Percentiles rank a stretch among this genome's conserved stretches.
phyloP scores from a whole-genome alignment of 352 stramenopile genomes.

The Bremia lactucae region DNA sequence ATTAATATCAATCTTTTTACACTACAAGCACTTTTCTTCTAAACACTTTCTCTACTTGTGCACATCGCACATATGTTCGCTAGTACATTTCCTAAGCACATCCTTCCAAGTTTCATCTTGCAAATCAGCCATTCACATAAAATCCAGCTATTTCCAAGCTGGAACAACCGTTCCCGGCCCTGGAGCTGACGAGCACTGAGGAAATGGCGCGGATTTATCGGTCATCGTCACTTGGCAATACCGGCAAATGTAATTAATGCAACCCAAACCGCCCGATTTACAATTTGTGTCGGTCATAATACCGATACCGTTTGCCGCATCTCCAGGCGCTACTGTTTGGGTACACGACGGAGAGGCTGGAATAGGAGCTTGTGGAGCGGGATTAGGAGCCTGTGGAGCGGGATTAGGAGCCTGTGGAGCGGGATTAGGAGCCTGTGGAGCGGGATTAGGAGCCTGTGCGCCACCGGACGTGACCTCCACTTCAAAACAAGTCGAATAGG shows the following conservation, averaged over 20 bases:
- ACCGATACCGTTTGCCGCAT: conserved; percentile 3
- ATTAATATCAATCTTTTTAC: too few relatives aligned
- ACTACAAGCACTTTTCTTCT: too few relatives aligned
- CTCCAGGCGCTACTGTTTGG: conserved; percentile 1
- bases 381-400: neutral
- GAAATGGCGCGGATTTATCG: conserved; percentile 1
- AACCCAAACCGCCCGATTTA: conserved; percentile 1
- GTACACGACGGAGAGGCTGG: conserved; percentile 1
- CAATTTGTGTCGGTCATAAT: conserved; percentile 4
- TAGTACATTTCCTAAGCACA: too few relatives aligned
- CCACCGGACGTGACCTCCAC: conserved; percentile 30
- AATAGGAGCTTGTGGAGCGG: neutral
- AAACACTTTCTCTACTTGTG: too few relatives aligned
- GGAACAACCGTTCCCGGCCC: conserved; percentile 2
- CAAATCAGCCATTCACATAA: too few relatives aligned
- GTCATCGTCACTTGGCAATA: conserved; percentile 3
- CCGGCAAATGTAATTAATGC: conserved; percentile 5
- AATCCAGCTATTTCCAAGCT: conserved; percentile 2
- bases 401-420: neutral
- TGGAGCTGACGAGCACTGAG: conserved; percentile 1
- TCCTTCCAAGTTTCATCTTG: too few relatives aligned
- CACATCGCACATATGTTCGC: too few relatives aligned
- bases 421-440: neutral
- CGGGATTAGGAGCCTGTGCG: neutral
- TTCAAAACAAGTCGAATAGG: conserved; percentile 62